These are phyloP conservation scores for Fraxinus excelsior DNA, from an alignment of 257 asterid species.

Conservation along the genomic window DNA sequence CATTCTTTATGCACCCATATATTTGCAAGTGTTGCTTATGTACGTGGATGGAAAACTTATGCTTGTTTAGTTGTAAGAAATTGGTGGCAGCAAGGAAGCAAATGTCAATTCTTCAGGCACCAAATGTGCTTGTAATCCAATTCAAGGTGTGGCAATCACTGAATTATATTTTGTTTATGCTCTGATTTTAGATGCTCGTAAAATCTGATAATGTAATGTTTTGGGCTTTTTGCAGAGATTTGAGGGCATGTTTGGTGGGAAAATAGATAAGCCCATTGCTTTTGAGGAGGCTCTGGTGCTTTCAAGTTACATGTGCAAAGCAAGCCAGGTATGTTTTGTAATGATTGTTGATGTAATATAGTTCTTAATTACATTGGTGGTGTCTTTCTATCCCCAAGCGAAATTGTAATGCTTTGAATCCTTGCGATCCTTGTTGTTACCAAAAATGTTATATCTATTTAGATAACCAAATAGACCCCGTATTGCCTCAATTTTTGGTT, in stretches of 20 bases:
- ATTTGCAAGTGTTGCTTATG: constrained; percentile 18
- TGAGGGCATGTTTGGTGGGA: constrained; percentile 86
- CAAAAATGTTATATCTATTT: no score
- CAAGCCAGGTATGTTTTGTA: constrained; percentile 62
- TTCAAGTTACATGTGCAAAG: constrained; percentile 87
- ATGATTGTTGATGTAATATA: constrained; percentile 11
- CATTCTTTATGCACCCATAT: constrained; percentile 8
- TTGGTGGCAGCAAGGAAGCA: constrained; percentile 98
- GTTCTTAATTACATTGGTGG: not conserved
- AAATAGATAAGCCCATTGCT: constrained; percentile 77
- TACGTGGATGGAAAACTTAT: constrained; percentile 32
- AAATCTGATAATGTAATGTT: constrained; percentile 6
- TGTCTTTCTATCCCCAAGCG: not conserved
- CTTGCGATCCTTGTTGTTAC: no score
- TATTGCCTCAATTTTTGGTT: no score
- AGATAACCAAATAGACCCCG: no score
- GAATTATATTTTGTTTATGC: constrained; percentile 17
- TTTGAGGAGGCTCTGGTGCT: constrained; percentile 79
- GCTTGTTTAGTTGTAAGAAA: constrained; percentile 80
- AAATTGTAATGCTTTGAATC: no score
- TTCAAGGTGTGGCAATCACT: constrained; percentile 61
- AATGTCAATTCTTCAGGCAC: constrained; percentile 90
- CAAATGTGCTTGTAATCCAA: constrained; percentile 95
- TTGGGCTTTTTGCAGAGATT: constrained; percentile 63
- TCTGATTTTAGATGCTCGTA: constrained; percentile 11